A percentile compares a stretch with the other conserved stretches of the same genome.
Evolutionary conservation across 805 yeast genomes (phyloP).

Genomic region (Diddensiella santjacobensis): DNA sequence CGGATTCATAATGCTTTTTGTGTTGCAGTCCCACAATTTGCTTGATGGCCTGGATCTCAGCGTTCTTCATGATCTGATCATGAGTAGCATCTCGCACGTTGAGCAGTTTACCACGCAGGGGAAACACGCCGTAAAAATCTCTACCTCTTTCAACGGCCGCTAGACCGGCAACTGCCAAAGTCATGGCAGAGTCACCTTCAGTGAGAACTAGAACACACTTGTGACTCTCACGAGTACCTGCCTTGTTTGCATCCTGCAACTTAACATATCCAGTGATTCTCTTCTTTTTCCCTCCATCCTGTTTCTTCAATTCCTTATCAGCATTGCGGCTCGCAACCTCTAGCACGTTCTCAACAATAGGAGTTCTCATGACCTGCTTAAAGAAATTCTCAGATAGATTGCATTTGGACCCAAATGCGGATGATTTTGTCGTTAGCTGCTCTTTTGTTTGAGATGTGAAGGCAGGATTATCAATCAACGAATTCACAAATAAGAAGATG

Average conservation of each 20-base stretch:
- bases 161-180: conserved; percentile 88
- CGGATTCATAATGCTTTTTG: conserved; percentile 72
- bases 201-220: conserved; percentile 91
- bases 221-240: conserved; percentile 89
- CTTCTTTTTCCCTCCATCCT: conserved; percentile 78
- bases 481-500: conserved; percentile 86
- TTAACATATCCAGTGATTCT: conserved; percentile 87
- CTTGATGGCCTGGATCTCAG: conserved; percentile 91
- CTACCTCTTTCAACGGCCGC: conserved; percentile 78
- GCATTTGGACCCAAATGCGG: conserved; percentile 85
- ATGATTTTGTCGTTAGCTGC: conserved; percentile 81
- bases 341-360: conserved; percentile 60
- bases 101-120: conserved; percentile 88
- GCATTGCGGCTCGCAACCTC: conserved; percentile 87
- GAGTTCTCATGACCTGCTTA: conserved; percentile 68
- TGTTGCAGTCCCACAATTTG: conserved; percentile 95
- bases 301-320: conserved; percentile 78
- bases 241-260: conserved; percentile 91
- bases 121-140: conserved; percentile 92
- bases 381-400: conserved; percentile 76
- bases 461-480: conserved; percentile 93
- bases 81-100: conserved; percentile 96
- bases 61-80: conserved; percentile 90
- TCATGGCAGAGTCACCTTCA: conserved; percentile 95
- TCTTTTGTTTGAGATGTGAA: conserved; percentile 97